A percentile compares a stretch with the other conserved stretches of the same genome.
Evolutionary conservation across 495 filamentous ascomycete genomes (phyloP).

Genomic region (Apodospora peruviana): DNA sequence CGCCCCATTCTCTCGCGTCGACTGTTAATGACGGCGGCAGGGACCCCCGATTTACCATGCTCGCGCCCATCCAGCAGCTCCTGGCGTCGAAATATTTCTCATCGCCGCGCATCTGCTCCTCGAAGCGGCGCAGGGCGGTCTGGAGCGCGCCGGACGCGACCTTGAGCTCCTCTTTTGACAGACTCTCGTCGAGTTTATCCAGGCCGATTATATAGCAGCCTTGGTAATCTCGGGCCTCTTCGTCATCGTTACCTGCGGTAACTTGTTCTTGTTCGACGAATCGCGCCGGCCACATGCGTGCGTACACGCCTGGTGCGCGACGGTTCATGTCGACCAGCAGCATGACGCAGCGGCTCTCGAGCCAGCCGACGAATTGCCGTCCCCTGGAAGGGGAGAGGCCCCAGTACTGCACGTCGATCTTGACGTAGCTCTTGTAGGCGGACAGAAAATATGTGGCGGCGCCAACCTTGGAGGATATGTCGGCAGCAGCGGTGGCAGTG

Average conservation of each 20-base stretch:
- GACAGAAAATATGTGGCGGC: constrained; percentile 37
- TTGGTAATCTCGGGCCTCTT: constrained; percentile 33
- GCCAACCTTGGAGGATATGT: neutral
- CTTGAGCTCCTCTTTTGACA: constrained; percentile 20
- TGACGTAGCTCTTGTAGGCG: constrained; percentile 42
- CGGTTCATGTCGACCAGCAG: constrained; percentile 49
- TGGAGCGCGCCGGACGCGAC: constrained; percentile 29
- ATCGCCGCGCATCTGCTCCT: constrained; percentile 38
- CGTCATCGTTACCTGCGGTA: neutral
- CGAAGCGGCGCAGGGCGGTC: constrained; percentile 40
- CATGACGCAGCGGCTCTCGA: constrained; percentile 45
- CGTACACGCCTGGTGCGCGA: constrained; percentile 37
- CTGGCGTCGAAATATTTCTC: constrained; percentile 42
- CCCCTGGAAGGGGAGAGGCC: constrained; percentile 40
- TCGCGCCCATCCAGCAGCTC: constrained; percentile 42
- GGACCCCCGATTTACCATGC: constrained; percentile 29
- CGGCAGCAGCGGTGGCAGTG: neutral
- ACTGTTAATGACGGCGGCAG: constrained; percentile 11
- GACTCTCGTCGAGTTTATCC: constrained; percentile 19
- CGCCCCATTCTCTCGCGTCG: constrained; percentile 46
- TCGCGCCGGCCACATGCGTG: constrained; percentile 53
- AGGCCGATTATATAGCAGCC: constrained; percentile 55
- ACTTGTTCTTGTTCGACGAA: constrained; percentile 30
- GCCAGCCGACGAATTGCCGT: constrained; percentile 44
- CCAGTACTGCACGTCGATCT: constrained; percentile 53